These are phyloP conservation scores for Ceratobasidium papillatum DNA, from an alignment of 1,284 basidiomycete genomes.

Conservation along the genomic window DNA sequence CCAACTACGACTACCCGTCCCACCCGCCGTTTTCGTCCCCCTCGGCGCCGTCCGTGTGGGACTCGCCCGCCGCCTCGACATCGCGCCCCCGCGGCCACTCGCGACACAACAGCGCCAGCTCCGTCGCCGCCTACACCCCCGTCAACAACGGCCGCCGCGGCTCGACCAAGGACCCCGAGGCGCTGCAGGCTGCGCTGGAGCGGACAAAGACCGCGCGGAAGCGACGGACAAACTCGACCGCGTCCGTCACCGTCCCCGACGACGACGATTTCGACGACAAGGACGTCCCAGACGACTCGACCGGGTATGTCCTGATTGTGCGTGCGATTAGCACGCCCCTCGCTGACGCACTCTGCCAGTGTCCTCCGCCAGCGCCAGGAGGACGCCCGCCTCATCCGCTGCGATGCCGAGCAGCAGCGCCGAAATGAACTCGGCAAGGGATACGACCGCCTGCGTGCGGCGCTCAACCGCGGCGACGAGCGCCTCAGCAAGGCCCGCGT, in stretches of 20 bases:
- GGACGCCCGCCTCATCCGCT: conserved; percentile 37
- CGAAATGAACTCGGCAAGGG: conserved; percentile 36
- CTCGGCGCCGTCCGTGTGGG: neutral
- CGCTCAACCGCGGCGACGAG: conserved; percentile 38
- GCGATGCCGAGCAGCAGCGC: conserved; percentile 39
- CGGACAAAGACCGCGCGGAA: conserved; percentile 25
- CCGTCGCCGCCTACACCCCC: conserved; percentile 3
- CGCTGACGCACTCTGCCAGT: conserved; percentile 9
- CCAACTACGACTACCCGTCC: neutral
- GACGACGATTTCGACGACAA: conserved; percentile 15
- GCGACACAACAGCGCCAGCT: conserved; percentile 28
- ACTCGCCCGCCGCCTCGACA: neutral
- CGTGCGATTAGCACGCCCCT: neutral
- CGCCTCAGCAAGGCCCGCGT: conserved; percentile 34
- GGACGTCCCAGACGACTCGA: conserved; percentile 1
- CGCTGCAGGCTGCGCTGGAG: conserved; percentile 34
- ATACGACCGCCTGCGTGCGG: conserved; percentile 30
- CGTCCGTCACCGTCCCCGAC: neutral
- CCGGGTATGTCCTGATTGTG: neutral
- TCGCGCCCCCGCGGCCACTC: conserved; percentile 20
- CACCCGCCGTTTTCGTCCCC: neutral
- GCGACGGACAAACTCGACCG: conserved; percentile 30
- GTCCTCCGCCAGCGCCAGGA: conserved; percentile 32
- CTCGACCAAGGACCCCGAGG: conserved; percentile 34
- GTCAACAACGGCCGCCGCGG: conserved; percentile 36